A percentile compares a stretch with the other conserved stretches of the same genome.
Conservation (phyloP, 2,329 filamentous ascomycete species). For the Sclerotinia spermophila region DNA sequence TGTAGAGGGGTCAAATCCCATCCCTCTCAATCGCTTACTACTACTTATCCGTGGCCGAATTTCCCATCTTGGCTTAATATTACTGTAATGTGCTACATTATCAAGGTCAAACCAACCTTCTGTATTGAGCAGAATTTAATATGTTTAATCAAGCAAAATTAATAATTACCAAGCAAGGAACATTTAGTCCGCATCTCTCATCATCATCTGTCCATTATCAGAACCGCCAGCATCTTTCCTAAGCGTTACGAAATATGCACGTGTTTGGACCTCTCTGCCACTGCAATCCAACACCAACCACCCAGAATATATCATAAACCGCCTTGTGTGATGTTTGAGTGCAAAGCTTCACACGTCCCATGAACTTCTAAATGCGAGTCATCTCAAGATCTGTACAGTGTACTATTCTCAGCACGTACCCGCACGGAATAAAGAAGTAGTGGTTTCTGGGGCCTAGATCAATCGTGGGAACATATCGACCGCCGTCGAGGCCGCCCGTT, state of each 20-base stretch:
- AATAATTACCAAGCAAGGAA: not conserved
- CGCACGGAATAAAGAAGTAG: constrained; percentile 7
- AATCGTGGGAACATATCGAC: not conserved
- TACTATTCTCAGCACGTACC: constrained; percentile 10
- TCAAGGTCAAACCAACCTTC: not conserved
- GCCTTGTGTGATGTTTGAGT: constrained; percentile 3
- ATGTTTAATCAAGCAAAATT: not conserved
- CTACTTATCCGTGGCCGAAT: not conserved
- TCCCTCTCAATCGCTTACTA: not conserved
- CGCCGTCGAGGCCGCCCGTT: not conserved
- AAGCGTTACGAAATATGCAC: constrained; percentile 8
- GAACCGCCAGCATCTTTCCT: not conserved
- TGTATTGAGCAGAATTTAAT: not conserved
- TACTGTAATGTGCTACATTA: too few relatives aligned
- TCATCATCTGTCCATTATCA: not conserved
- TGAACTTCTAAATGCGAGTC: constrained; percentile 1
- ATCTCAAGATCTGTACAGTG: constrained; percentile 2
- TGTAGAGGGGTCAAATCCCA: not conserved
- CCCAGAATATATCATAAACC: not conserved
- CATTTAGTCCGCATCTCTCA: not conserved
- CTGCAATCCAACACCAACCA: not conserved
- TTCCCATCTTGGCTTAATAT: not conserved
- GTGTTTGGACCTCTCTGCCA: not conserved
- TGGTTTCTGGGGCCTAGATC: not conserved
- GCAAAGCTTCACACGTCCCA: not conserved